Evolutionary conservation across 2,329 filamentous ascomycete genomes (phyloP), one percentile per base, ranked within the genome.

Genomic region (Alternaria viburni): DNA sequence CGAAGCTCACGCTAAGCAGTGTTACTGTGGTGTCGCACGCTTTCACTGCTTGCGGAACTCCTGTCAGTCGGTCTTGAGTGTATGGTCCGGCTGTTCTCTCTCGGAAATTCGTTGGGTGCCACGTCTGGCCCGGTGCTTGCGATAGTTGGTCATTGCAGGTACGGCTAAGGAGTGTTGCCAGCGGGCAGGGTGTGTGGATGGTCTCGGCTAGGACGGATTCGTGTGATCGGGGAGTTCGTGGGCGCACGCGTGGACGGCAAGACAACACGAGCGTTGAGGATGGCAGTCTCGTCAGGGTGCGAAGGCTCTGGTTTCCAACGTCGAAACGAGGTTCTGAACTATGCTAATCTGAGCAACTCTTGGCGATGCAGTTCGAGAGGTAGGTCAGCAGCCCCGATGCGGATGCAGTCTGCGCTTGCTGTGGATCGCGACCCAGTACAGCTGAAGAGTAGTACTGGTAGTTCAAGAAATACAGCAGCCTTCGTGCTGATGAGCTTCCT

Each of bases 291-390:
- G 43, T 41, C 26, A 62, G 25, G 50, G 23, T 46, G 60, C 21
- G 17, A 43, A 54, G 21, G 17, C 21, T 45, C 44, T 52, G 36
- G 54, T 19, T 45, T n/a, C 46, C 28, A 41, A 30, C 25, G 25
- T 61, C 54, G 54, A 49, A 19, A 63, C 36, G 51, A 46, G 49
- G 21, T 32, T 41, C 46, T 50, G 61, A 50, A 45, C 32, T 36
- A 36, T 41, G 30, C 54, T 54, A 28, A 50, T 47, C 51, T 60
- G 56, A 55, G 61, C 50, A 43, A 41, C 44, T 25, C 57, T 60
- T 63, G 57, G 60, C 61, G 51, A 50, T 41, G 36, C 32, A 23
- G 26, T 49, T 21, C 43, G 45, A 45, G 32, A 59, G 15, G 44
- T n/a, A 45, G 19, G 15, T 55, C 57, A 44, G 28, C 36, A 51